Conservation (phyloP, 2,329 filamentous ascomycete species). For the Magnaporthiopsis rhizophila region DNA sequence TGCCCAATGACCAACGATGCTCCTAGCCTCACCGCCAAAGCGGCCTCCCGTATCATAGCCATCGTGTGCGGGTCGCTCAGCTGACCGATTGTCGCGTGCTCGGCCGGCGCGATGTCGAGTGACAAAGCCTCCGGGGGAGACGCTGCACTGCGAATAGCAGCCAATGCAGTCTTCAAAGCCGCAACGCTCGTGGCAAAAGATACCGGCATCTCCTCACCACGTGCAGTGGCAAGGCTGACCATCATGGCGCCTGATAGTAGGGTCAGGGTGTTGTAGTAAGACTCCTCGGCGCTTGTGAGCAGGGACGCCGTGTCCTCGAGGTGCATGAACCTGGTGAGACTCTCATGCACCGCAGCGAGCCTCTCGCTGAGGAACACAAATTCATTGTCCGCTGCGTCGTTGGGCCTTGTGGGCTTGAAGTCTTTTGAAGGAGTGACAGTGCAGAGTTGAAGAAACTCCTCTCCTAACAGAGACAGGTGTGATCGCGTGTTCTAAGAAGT, state of each 20-base stretch:
- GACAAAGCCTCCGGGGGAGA: not conserved
- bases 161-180: conserved; percentile 11
- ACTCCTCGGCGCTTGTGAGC: conserved; percentile 33
- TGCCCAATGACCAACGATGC: conserved; percentile 20
- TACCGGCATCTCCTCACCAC: conserved; percentile 5
- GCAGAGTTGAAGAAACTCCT: conserved; percentile 44
- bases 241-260: conserved; percentile 26
- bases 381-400: conserved; percentile 31
- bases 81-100: conserved; percentile 15
- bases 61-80: conserved; percentile 27
- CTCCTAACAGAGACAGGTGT: conserved; percentile 40
- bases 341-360: conserved; percentile 32
- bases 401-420: conserved; percentile 37
- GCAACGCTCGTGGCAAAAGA: conserved; percentile 2
- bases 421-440: conserved; percentile 38
- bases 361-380: conserved; percentile 35
- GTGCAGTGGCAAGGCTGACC: conserved; percentile 15
- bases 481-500: conserved; percentile 36
- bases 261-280: conserved; percentile 35
- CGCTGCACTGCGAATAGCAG: conserved; percentile 8
- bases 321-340: conserved; percentile 31
- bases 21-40: conserved; percentile 23
- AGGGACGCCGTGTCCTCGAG: conserved; percentile 13
- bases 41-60: conserved; percentile 28
- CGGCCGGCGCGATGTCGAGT: not conserved